Base-by-base conservation (phyloP, 805 yeast genomes). In the Myxozyma sirexii region DNA sequence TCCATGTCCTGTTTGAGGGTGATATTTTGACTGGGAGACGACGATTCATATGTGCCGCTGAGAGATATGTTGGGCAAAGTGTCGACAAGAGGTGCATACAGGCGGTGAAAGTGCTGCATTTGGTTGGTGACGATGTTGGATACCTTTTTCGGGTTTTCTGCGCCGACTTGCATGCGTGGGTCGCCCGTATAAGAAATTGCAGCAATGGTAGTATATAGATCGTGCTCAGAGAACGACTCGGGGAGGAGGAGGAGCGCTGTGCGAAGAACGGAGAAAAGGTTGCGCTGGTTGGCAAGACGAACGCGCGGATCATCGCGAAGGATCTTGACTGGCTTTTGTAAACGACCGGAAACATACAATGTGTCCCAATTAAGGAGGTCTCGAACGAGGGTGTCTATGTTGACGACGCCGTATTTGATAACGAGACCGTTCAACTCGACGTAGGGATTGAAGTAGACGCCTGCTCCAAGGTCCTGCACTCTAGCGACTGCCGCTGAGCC, bases 391-490 rank as follows among this genome's bases (percentile, higher is more conserved):
- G 79, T 79, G 23, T 82, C 80, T 63, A 82, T 78, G 3, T 90
- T 84, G 1, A 91, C 86, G 12, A 91, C 86, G 13, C 99, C 99
- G 70, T 94, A 94, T 71, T 94, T 94, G 46, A 93, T 82, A 53
- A 81, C 71, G 38, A 77, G 74, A 8, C 84, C 82, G 55, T 81
- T 78, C 55, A 91, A 78, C 46, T 81, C 79, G 5, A 89, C 90
- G 72, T 82, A 94, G 2, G 99, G 98, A 70, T 94, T 94, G 78
- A 90, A 94, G 72, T 93, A 94, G 2, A 93, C 87, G 6, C 97
- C 97, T 0, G 96, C 94, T 0, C 96, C 97, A 19, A 82, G 64
- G 37, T 83, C 81, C 70, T 87, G 91, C 17, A 87, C 80, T 59
- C 72, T 74, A 2, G 85, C 76, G 7, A 89, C 80, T 0, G 80